Percentiles rank a stretch among this genome's conserved stretches.
These are phyloP conservation scores for Cutaneotrichosporon cutaneum DNA, from an alignment of 1,284 basidiomycete genomes.

Conservation along the genomic window DNA sequence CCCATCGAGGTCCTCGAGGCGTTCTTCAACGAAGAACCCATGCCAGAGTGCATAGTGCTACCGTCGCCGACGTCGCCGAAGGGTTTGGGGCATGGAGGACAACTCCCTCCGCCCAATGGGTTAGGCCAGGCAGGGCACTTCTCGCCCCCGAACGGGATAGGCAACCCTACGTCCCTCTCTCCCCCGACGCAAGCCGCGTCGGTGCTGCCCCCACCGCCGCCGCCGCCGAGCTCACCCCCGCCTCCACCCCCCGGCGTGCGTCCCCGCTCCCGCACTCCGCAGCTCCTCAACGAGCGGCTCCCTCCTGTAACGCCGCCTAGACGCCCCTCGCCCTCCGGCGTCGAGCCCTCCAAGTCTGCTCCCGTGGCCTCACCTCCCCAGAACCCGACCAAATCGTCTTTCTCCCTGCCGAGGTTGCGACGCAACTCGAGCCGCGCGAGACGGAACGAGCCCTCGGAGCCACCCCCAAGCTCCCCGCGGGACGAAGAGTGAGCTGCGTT, in stretches of 20 bases:
- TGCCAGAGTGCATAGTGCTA: conserved; percentile 10
- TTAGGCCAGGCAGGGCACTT: background rate
- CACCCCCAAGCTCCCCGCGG: background rate
- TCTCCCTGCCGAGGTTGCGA: background rate
- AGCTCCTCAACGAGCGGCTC: background rate
- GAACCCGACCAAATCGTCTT: background rate
- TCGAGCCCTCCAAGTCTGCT: background rate
- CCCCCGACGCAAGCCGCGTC: background rate
- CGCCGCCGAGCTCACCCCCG: background rate
- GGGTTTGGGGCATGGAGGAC: background rate
- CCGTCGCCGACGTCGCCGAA: background rate
- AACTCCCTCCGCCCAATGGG: background rate
- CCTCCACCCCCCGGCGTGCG: background rate
- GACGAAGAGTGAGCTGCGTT: background rate
- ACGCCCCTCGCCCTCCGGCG: background rate
- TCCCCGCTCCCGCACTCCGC: background rate
- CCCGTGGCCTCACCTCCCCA: background rate
- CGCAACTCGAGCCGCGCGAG: conserved; percentile 6
- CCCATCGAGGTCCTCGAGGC: conserved; percentile 20
- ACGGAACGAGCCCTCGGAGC: background rate
- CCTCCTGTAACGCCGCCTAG: background rate
- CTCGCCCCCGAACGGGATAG: too few relatives aligned
- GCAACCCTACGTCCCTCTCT: background rate
- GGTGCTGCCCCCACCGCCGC: background rate
- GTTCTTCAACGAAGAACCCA: conserved; percentile 15